phyloP scores from a whole-genome alignment of 2,329 filamentous ascomycete species.

The Emergomyces africanus region DNA sequence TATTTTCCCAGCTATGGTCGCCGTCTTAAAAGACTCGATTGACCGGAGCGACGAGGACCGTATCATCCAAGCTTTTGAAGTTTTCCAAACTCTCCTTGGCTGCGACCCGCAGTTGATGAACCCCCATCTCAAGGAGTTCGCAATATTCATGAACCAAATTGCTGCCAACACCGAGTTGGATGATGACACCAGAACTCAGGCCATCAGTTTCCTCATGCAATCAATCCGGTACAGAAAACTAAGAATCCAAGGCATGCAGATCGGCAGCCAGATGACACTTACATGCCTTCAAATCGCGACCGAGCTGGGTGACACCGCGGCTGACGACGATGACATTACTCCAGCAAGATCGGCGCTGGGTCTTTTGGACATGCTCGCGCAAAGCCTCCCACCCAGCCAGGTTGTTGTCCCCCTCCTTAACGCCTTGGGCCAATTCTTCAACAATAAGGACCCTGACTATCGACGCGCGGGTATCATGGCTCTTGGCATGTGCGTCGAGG shows the following conservation, averaged over 20 bases:
- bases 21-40: conserved; percentile 74
- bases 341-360: conserved; percentile 75
- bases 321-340: conserved; percentile 73
- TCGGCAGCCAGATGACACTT: conserved; percentile 75
- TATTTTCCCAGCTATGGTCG: conserved; percentile 77
- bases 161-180: conserved; percentile 62
- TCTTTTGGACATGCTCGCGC: conserved; percentile 78
- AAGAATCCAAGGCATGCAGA: conserved; percentile 82
- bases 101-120: conserved; percentile 78
- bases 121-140: conserved; percentile 74
- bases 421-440: conserved; percentile 69
- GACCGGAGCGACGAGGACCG: conserved; percentile 72
- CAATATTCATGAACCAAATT: conserved; percentile 89
- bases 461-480: conserved; percentile 85
- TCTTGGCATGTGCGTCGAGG: conserved; percentile 88
- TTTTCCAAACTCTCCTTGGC: conserved; percentile 88
- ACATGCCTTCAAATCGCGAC: conserved; percentile 82
- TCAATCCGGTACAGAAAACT: conserved; percentile 83
- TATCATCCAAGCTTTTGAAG: conserved; percentile 82
- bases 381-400: conserved; percentile 80
- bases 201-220: conserved; percentile 87
- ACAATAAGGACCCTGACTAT: conserved; percentile 59
- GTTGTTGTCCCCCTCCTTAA: conserved; percentile 88
- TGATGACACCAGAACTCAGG: conserved; percentile 78
- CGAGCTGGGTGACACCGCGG: conserved; percentile 57